A percentile compares a stretch with the other conserved stretches of the same genome.
Evolutionary conservation across 306 rosid species (phyloP).

Genomic region (Sphenostylis stenocarpa): DNA sequence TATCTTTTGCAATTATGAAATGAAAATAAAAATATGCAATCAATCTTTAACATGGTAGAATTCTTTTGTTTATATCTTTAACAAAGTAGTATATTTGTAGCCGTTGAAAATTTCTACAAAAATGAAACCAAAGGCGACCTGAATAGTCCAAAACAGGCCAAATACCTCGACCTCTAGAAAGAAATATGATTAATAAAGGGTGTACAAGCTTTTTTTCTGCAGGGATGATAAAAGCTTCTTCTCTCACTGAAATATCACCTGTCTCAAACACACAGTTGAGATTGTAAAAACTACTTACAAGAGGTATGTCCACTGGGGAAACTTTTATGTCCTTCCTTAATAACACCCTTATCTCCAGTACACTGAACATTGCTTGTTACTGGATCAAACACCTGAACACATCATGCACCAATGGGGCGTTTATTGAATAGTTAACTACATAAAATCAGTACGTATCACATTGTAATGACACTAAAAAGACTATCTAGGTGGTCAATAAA

Average conservation of each 20-base stretch:
- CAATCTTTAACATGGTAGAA: not conserved
- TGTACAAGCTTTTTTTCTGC: too few relatives aligned
- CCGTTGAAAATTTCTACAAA: not conserved
- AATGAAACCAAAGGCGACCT: not conserved
- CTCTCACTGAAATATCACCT: too few relatives aligned
- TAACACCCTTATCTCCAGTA: constrained; percentile 61
- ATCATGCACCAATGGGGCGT: constrained; percentile 25
- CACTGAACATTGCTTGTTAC: constrained; percentile 61
- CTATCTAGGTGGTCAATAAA: constrained; percentile 3
- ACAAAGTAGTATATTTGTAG: not conserved
- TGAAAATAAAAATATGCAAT: not conserved
- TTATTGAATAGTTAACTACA: constrained; percentile 27
- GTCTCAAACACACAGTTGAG: not conserved
- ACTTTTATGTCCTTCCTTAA: constrained; percentile 95
- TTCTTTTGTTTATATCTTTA: not conserved
- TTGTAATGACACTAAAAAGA: constrained; percentile 7
- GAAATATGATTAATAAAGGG: too few relatives aligned
- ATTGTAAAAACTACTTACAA: constrained; percentile 56
- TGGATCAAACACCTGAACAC: constrained; percentile 64
- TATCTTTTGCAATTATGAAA: not conserved
- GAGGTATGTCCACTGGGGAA: constrained; percentile 98
- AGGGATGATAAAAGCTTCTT: not conserved
- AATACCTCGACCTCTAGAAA: not conserved
- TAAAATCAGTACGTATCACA: constrained; percentile 23
- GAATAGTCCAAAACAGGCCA: not conserved